phyloP scores from a whole-genome alignment of 1,284 basidiomycete species.

The Malassezia slooffiae region DNA sequence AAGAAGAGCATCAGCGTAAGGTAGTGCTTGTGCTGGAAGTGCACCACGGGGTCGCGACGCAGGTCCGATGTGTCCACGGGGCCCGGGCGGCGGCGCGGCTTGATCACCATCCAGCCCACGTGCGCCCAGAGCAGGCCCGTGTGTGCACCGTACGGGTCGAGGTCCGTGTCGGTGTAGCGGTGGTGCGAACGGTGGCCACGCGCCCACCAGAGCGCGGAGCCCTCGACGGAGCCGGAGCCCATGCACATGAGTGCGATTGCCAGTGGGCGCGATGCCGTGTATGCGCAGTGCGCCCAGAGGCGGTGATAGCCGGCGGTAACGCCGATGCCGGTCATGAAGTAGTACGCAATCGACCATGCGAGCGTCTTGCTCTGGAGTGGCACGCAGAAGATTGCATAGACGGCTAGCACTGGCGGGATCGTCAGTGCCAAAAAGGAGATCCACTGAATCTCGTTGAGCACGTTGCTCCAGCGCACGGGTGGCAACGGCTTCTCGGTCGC shows the following conservation, averaged over 20 bases:
- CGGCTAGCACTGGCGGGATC: conserved; percentile 28
- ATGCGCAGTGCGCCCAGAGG: conserved; percentile 43
- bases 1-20: conserved; percentile 42
- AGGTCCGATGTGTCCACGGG: conserved; percentile 43
- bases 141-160: conserved; percentile 45
- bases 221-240: conserved; percentile 42
- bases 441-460: conserved; percentile 43
- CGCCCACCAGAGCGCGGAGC: conserved; percentile 45
- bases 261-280: conserved; percentile 32
- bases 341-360: conserved; percentile 31
- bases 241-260: conserved; percentile 41
- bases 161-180: conserved; percentile 46
- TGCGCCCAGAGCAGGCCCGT: conserved; percentile 44
- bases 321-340: conserved; percentile 44
- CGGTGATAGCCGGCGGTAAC: conserved; percentile 44
- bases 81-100: conserved; percentile 44
- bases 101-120: conserved; percentile 46
- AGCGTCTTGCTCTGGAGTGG: conserved; percentile 25
- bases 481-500: conserved; percentile 34
- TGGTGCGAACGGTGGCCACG: conserved; percentile 46
- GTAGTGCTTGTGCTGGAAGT: conserved; percentile 45
- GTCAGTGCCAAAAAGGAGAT: conserved; percentile 41
- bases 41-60: conserved; percentile 39
- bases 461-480: conserved; percentile 35
- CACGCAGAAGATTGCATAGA: conserved; percentile 39